Conservation (phyloP, 768 basidiomycete genomes). For the Auricularia sp. region DNA sequence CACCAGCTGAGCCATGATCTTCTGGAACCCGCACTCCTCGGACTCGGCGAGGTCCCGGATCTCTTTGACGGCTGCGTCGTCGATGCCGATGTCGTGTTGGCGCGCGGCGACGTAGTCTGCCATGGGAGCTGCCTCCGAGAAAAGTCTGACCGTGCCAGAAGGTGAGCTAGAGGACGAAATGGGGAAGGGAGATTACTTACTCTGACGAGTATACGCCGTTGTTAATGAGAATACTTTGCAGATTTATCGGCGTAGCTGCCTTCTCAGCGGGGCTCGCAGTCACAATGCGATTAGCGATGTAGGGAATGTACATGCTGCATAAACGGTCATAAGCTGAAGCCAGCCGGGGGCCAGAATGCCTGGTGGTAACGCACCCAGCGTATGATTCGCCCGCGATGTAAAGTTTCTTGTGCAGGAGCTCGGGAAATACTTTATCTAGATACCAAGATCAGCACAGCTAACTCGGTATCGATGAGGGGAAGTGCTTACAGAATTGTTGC, state of each 20-base stretch:
- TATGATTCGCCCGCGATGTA: constrained; percentile 8
- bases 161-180: not conserved
- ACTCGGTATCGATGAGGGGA: not conserved
- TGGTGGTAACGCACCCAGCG: not conserved
- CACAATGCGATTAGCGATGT: constrained; percentile 10
- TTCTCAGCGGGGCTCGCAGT: constrained; percentile 7
- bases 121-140: not conserved
- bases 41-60: not conserved
- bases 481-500: constrained; percentile 3
- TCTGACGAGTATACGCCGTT: constrained; percentile 5
- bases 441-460: too few species aligned
- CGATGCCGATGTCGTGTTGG: not conserved
- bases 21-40: too few species aligned
- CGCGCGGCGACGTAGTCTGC: not conserved
- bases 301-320: constrained; percentile 6
- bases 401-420: constrained; percentile 8
- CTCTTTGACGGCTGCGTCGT: not conserved
- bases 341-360: not conserved
- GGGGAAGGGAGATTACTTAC: not conserved
- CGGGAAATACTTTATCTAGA: constrained; percentile 7
- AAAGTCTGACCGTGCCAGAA: not conserved
- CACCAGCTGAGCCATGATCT: too few species aligned
- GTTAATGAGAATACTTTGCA: constrained; percentile 11
- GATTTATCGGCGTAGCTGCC: constrained; percentile 3
- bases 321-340: not conserved